Conservation (phyloP, 2,329 filamentous ascomycete genomes). For the Talaromyces sp. region DNA sequence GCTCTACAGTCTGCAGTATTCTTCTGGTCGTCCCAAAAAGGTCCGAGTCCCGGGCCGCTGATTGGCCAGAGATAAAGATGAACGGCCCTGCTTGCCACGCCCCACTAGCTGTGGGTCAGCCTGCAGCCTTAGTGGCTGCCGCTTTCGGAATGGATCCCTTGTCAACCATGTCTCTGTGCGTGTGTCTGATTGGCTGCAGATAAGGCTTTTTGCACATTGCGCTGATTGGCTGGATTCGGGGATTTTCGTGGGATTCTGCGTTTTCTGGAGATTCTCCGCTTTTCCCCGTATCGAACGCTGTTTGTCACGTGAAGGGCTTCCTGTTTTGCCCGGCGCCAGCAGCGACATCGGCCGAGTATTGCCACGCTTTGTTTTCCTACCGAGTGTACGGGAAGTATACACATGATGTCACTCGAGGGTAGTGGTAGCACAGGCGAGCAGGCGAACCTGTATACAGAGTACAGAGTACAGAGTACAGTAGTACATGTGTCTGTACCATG, state of each 20-base stretch:
- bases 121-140: not conserved
- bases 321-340: not conserved
- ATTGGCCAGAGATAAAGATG: conserved; percentile 24
- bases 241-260: not conserved
- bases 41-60: not conserved
- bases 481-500: not conserved
- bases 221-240: not conserved
- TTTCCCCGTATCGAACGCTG: not conserved
- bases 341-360: not conserved
- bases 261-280: not conserved
- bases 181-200: conserved; percentile 8
- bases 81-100: conserved; percentile 10
- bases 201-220: not conserved
- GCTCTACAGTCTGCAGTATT: no score
- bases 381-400: no score
- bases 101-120: not conserved
- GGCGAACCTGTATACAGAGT: not conserved
- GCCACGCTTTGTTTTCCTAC: no score
- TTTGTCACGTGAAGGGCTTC: not conserved
- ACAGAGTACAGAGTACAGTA: not conserved
- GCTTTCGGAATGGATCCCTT: not conserved
- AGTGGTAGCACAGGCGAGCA: no score
- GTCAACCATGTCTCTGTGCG: not conserved
- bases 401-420: no score
- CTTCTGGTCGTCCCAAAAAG: not conserved